Percentiles rank a stretch among this genome's conserved stretches.
Evolutionary conservation across 306 rosid species (phyloP).

Genomic region (Castanea sativa): DNA sequence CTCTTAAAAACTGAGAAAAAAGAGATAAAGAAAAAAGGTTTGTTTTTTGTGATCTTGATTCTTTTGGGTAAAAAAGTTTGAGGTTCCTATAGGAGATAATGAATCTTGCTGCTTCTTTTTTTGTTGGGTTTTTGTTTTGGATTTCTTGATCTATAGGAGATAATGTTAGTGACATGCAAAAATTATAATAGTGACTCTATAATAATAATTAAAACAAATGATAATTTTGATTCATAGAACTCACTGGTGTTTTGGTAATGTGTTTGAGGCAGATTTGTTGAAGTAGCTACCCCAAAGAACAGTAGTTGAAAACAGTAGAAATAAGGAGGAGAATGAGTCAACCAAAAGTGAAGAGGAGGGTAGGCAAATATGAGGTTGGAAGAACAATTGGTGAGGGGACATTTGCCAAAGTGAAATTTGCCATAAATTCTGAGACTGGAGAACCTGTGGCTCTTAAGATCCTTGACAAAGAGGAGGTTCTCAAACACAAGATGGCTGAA

Average conservation of each 20-base stretch:
- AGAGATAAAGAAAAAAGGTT: not conserved
- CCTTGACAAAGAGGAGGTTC: constrained; percentile 95
- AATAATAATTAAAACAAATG: too few species aligned
- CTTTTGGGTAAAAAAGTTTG: not conserved
- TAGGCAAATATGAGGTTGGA: constrained; percentile 92
- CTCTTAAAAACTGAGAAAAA: not conserved
- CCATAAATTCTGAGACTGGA: constrained; percentile 71
- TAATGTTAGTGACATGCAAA: not conserved
- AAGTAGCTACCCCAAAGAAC: constrained; percentile 7
- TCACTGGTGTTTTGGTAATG: not conserved
- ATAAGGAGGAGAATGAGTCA: constrained; percentile 54
- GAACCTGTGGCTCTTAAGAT: constrained; percentile 87
- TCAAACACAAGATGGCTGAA: constrained; percentile 97
- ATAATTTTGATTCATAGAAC: too few species aligned
- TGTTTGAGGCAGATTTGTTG: constrained; percentile 28
- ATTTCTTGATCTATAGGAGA: not conserved
- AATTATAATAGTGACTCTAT: too few species aligned
- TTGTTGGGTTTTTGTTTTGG: not conserved
- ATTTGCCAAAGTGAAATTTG: constrained; percentile 94
- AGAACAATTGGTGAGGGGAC: constrained; percentile 98
- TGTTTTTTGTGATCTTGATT: not conserved
- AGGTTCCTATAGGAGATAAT: not conserved
- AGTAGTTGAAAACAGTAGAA: not conserved
- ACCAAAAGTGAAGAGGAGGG: constrained; percentile 76
- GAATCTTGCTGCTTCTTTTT: not conserved